Conservation (phyloP, 2,329 filamentous ascomycete genomes). For the Neofusicoccum ribis region DNA sequence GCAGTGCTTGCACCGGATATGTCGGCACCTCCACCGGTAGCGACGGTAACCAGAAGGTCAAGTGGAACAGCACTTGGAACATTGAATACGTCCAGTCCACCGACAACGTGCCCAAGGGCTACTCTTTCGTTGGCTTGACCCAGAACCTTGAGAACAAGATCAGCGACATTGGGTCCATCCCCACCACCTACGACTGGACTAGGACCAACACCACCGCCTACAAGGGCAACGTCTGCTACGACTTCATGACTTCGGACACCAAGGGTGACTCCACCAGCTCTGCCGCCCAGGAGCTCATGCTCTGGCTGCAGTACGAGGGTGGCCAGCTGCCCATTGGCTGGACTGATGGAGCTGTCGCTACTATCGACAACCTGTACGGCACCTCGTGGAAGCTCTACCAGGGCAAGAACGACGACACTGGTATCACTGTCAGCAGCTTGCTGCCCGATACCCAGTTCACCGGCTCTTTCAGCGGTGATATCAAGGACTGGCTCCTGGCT, state of each 20-base stretch:
- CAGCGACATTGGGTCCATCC: conserved; percentile 42
- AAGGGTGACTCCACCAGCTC: conserved; percentile 45
- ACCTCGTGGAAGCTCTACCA: conserved; percentile 45
- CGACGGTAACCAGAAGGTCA: conserved; percentile 37
- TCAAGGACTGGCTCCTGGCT: conserved; percentile 45
- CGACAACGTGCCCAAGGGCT: conserved; percentile 45
- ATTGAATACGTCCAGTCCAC: conserved; percentile 38
- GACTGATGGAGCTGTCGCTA: conserved; percentile 35
- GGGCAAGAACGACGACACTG: conserved; percentile 44
- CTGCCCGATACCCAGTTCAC: conserved; percentile 41
- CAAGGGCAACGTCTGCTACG: conserved; percentile 43
- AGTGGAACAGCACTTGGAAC: conserved; percentile 42
- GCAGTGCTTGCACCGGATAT: conserved; percentile 45
- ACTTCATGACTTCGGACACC: conserved; percentile 48
- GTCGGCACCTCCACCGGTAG: conserved; percentile 30
- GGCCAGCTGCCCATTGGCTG: conserved; percentile 49
- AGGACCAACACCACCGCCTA: background rate
- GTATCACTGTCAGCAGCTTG: conserved; percentile 45
- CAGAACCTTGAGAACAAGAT: conserved; percentile 44
- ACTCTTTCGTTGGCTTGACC: conserved; percentile 48
- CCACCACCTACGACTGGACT: conserved; percentile 43
- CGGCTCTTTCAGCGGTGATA: conserved; percentile 41
- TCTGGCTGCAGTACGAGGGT: conserved; percentile 45
- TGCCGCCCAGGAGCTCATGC: conserved; percentile 46
- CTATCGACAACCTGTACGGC: conserved; percentile 21